Base-by-base conservation (phyloP, 768 basidiomycete species). In the Tricholoma saponaceum region DNA sequence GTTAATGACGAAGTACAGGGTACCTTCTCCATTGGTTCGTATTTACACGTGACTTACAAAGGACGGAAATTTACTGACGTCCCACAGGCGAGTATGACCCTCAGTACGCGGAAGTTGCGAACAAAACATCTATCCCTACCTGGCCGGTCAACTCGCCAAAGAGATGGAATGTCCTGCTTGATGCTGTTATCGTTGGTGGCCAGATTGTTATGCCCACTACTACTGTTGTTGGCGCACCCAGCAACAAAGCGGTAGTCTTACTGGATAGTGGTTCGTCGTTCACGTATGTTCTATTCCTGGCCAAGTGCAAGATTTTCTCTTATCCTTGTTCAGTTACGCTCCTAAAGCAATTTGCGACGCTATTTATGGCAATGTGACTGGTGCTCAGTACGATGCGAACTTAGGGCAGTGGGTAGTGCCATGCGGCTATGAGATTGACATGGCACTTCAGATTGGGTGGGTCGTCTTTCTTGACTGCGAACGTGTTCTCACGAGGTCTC, bases 201-300 rank as follows among this genome's bases (percentile, higher is more conserved):
- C 76, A 76, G 30, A 76, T 79, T 18, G 68, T 79, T 26, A 66
- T 77, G 13, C 83, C 89, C 10, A 79, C 78, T 3, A 86, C 82
- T 22, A 72, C 68, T 6, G 83, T 92, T 25, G 44, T 68, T 4
- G 76, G 74, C 28, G 90, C 81, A 1, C 89, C 90, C 5, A 73
- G 75, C 30, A 84, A 86, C 62, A 85, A 85, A 63, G 90, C 89
- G 5, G 89, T 93, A 49, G 81, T 83, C 22, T 74, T 90, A 30
- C 78, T 94, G 54, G 92, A 94, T 68, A 92, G 83, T 58, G 92
- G 92, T 5, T 86, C 92, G 3, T 90, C 91, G 2, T 91, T 84
- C 69, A 85, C 88, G 86, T 90, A 67, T 58, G 88, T 66, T 26
- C 18, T 43, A 57, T 22, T 60, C 23, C 26, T 23, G 4, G 8